phyloP scores from a whole-genome alignment of 164 flowering plant genomes.

The Tinospora cordifolia region DNA sequence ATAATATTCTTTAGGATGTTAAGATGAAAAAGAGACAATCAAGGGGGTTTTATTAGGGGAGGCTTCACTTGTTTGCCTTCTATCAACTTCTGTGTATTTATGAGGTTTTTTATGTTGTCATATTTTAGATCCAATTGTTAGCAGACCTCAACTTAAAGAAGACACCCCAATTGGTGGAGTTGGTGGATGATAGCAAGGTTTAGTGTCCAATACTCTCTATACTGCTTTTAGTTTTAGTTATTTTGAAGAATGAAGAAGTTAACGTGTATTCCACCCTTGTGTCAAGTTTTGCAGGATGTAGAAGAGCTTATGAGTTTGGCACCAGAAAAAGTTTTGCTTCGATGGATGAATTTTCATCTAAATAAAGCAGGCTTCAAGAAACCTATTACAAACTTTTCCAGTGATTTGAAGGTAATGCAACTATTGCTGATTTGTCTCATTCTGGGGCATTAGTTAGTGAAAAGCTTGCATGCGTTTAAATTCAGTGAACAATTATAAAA shows the following conservation, averaged over 20 bases:
- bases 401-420: conserved; percentile 70
- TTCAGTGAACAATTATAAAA: no score
- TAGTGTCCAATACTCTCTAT: background rate
- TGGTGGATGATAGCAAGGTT: conserved; percentile 76
- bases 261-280: conserved; percentile 1
- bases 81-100: background rate
- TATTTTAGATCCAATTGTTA: conserved; percentile 72
- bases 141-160: conserved; percentile 91
- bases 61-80: background rate
- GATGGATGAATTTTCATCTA: conserved; percentile 96
- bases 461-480: background rate
- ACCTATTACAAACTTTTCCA: conserved; percentile 64
- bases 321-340: conserved; percentile 74
- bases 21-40: background rate
- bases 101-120: background rate
- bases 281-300: conserved; percentile 53
- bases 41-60: background rate
- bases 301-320: conserved; percentile 80
- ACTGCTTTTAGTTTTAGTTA: background rate
- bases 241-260: background rate
- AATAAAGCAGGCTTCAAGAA: conserved; percentile 78
- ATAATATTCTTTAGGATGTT: background rate
- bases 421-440: background rate
- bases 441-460: background rate
- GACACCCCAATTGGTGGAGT: conserved; percentile 90